A percentile compares a stretch with the other conserved stretches of the same genome.
Evolutionary conservation across 768 basidiomycete species (phyloP).

Genomic region (Termitomyces sp.): DNA sequence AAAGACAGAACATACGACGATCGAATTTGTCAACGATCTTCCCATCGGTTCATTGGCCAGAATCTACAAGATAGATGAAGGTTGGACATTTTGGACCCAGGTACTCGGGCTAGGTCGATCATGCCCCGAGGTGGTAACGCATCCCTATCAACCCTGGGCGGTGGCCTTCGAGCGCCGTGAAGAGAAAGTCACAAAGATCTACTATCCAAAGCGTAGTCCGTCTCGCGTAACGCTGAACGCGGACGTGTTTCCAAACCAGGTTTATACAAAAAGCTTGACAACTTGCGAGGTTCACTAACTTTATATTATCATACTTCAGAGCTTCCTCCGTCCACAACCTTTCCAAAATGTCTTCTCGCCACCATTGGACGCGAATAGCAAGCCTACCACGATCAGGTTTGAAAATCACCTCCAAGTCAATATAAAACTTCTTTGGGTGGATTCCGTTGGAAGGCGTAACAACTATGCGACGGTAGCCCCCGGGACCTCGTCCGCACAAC

Average conservation of each 20-base stretch:
- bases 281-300: background rate
- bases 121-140: background rate
- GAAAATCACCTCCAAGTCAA: conserved; percentile 4
- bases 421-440: conserved; percentile 5
- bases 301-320: background rate
- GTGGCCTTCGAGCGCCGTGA: background rate
- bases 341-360: background rate
- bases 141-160: conserved; percentile 7
- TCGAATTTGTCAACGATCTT: background rate
- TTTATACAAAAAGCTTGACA: background rate
- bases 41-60: background rate
- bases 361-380: background rate
- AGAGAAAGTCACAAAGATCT: conserved; percentile 1
- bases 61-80: background rate
- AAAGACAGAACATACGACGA: background rate
- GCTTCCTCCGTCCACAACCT: background rate
- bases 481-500: background rate
- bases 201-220: background rate
- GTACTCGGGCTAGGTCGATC: background rate
- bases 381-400: conserved; percentile 10
- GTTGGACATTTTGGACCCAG: background rate
- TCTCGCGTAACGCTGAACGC: background rate
- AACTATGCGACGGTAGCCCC: background rate
- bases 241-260: background rate
- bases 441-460: background rate